Evolutionary conservation across 768 basidiomycete species (phyloP).

Genomic region (Phanerodontia chrysosporium): DNA sequence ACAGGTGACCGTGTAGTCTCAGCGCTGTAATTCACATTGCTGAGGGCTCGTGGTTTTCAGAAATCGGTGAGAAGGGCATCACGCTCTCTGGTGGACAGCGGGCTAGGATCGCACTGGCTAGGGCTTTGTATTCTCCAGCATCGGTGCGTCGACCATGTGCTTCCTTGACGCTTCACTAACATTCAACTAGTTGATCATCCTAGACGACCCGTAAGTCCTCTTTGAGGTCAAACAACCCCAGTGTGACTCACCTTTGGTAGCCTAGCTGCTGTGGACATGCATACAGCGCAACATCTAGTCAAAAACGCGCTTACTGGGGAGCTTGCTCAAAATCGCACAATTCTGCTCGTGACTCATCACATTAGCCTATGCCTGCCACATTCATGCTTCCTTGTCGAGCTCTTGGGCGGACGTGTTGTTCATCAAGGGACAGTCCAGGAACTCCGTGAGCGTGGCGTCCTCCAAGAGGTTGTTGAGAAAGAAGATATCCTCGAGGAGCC

Average conservation of each 20-base stretch:
- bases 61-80: slow-evolving; percentile 81
- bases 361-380: slow-evolving; percentile 66
- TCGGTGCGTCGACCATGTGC: slow-evolving; percentile 31
- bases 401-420: slow-evolving; percentile 44
- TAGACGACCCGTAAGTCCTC: slow-evolving; percentile 65
- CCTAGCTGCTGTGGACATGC: slow-evolving; percentile 72
- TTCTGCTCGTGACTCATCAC: slow-evolving; percentile 84
- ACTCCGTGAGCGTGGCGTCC: slow-evolving; percentile 37
- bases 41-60: no score
- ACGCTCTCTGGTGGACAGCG: slow-evolving; percentile 72
- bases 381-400: slow-evolving; percentile 64
- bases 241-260: slow-evolving; percentile 23
- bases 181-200: slow-evolving; percentile 43
- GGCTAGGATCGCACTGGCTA: slow-evolving; percentile 71
- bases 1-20: slow-evolving; percentile 43
- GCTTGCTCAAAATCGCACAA: slow-evolving; percentile 60
- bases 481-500: slow-evolving; percentile 19
- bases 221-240: slow-evolving; percentile 5
- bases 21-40: no score
- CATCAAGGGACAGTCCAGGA: slow-evolving; percentile 49
- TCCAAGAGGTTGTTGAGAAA: slow-evolving; percentile 41
- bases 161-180: background rate
- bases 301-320: slow-evolving; percentile 57
- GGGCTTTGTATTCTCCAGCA: slow-evolving; percentile 74
- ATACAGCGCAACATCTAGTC: slow-evolving; percentile 70